Percentiles rank a stretch among this genome's conserved stretches.
Conservation (phyloP, 345 rosid species). For the Aquilaria malaccensis region DNA sequence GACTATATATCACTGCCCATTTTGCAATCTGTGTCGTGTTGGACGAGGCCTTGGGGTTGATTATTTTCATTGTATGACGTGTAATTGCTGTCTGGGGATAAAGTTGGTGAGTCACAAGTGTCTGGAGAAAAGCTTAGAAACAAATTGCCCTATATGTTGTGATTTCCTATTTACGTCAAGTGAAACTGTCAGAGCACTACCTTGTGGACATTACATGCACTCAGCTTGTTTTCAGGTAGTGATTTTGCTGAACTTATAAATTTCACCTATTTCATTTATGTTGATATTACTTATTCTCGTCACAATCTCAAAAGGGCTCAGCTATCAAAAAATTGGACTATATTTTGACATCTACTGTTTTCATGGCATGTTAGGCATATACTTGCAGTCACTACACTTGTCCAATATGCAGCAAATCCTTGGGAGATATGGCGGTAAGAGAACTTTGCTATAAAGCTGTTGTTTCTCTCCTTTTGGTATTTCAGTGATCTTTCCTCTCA, state of each 20-base stretch:
- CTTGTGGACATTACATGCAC: conserved; percentile 95
- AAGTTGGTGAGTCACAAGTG: conserved; percentile 75
- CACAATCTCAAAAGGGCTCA: too few species aligned
- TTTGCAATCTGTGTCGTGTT: conserved; percentile 89
- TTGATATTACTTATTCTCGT: too few species aligned
- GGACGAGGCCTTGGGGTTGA: conserved; percentile 86
- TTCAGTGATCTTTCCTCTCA: neutral
- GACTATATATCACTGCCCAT: conserved; percentile 81
- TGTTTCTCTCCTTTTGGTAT: neutral
- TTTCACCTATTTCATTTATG: too few species aligned
- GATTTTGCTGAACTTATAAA: conserved; percentile 1
- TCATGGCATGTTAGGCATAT: conserved; percentile 53
- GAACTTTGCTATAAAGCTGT: conserved; percentile 3
- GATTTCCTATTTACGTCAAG: conserved; percentile 85
- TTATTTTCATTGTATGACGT: conserved; percentile 93
- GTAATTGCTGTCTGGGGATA: conserved; percentile 82
- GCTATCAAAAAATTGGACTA: too few species aligned
- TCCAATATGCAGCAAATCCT: conserved; percentile 88
- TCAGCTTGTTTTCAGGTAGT: conserved; percentile 90
- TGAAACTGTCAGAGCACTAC: conserved; percentile 73
- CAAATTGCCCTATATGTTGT: conserved; percentile 88
- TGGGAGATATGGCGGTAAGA: conserved; percentile 95
- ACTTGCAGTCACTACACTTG: conserved; percentile 91
- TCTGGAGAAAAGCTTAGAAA: conserved; percentile 80
- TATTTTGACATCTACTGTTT: neutral